These are phyloP conservation scores for Penicillium thymicola DNA, from an alignment of 2,329 filamentous ascomycete genomes.

Conservation along the genomic window DNA sequence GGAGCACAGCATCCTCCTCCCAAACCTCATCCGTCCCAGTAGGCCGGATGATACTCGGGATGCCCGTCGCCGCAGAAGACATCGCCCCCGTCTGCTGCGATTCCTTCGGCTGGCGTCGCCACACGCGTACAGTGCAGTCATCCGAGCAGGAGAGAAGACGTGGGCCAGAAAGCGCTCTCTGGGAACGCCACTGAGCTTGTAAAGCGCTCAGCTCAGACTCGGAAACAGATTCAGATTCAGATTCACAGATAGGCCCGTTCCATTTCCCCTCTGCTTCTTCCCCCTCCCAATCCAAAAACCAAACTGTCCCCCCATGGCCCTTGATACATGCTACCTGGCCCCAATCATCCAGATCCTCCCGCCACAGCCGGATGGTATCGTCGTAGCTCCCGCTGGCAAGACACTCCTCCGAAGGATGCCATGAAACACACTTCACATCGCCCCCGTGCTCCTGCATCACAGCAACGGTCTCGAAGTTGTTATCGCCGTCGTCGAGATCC, in stretches of 20 bases:
- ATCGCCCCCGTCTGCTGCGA: slow-evolving; percentile 31
- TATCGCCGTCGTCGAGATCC: slow-evolving; percentile 77
- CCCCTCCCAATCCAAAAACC: slow-evolving; percentile 71
- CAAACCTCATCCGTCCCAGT: slow-evolving; percentile 73
- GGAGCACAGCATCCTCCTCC: slow-evolving; percentile 73
- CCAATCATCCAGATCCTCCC: slow-evolving; percentile 93
- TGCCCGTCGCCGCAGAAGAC: slow-evolving; percentile 50
- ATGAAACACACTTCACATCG: slow-evolving; percentile 90
- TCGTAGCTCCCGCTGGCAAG: slow-evolving; percentile 93
- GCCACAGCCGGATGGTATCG: slow-evolving; percentile 82
- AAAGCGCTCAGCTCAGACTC: slow-evolving; percentile 3
- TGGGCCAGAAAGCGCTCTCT: slow-evolving; percentile 39
- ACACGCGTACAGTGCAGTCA: slow-evolving; percentile 74
- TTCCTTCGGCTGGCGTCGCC: slow-evolving; percentile 61
- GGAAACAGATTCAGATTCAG: neutral
- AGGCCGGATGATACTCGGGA: slow-evolving; percentile 87
- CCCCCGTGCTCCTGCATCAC: slow-evolving; percentile 92
- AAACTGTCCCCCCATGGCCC: slow-evolving; percentile 82
- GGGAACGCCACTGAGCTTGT: slow-evolving; percentile 28
- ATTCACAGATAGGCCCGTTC: neutral
- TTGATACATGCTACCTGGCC: slow-evolving; percentile 78
- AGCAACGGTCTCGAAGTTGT: slow-evolving; percentile 95
- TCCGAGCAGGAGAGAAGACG: slow-evolving; percentile 81
- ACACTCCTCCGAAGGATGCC: slow-evolving; percentile 78
- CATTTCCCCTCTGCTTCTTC: slow-evolving; percentile 25